phyloP scores from a whole-genome alignment of 805 yeast species.

The Ogataea zsoltii region DNA sequence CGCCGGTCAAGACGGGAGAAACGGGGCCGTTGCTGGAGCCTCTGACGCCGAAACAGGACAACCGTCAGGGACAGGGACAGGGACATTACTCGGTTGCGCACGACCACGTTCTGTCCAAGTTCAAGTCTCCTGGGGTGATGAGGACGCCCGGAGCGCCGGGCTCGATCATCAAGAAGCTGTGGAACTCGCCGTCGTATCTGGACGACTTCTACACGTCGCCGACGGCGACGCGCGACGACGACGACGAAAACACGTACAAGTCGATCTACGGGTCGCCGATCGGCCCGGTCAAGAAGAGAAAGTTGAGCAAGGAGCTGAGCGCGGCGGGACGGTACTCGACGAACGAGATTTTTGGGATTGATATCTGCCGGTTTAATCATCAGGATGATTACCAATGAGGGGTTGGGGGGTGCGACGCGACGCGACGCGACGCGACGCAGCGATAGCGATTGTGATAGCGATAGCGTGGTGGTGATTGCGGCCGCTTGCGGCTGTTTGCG shows the following conservation, averaged over 20 bases:
- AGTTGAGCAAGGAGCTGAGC: slow-evolving; percentile 13
- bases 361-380: slow-evolving; percentile 42
- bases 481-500: background rate
- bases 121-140: slow-evolving; percentile 29
- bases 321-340: slow-evolving; percentile 32
- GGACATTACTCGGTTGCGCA: slow-evolving; percentile 9
- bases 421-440: too few relatives aligned
- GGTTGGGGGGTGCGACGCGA: background rate
- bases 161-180: slow-evolving; percentile 50
- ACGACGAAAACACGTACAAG: slow-evolving; percentile 30
- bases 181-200: slow-evolving; percentile 67
- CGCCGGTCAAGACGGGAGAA: slow-evolving; percentile 57
- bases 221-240: slow-evolving; percentile 25
- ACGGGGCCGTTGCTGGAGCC: slow-evolving; percentile 71
- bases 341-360: slow-evolving; percentile 59
- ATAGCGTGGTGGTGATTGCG: too few relatives aligned
- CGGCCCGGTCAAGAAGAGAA: slow-evolving; percentile 22
- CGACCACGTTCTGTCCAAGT: slow-evolving; percentile 21
- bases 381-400: slow-evolving; percentile 26
- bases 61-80: background rate
- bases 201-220: slow-evolving; percentile 69
- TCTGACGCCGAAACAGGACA: slow-evolving; percentile 48
- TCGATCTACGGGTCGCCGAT: slow-evolving; percentile 40
- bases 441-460: too few relatives aligned
- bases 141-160: slow-evolving; percentile 25